Evolutionary conservation across 192 early-diverging fungal genomes (phyloP), one percentile per base, ranked within the genome.

Genomic region (Pilaira anomala): DNA sequence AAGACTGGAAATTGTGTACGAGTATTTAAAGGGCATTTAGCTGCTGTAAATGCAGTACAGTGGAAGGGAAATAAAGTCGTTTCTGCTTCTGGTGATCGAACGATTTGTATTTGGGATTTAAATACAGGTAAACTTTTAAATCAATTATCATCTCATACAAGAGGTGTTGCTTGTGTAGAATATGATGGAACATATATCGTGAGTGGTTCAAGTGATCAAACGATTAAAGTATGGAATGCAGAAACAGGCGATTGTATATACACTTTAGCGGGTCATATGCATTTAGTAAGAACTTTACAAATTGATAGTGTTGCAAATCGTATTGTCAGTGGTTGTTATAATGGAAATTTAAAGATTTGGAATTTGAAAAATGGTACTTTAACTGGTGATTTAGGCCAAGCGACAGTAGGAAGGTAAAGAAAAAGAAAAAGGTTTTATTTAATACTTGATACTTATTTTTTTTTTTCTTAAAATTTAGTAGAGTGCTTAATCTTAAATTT

Each of bases 321-420:
- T 16, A 77, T 97, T 28, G 89, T 97, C 14, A 90, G 89, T 26
- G 94, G 91, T 6, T 86, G 87, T 21, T 97, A 97, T 66, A 93
- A 97, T 72, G 84, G 91, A 67, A 85, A 87, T 1, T 69, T 97
- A 60, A 93, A 90, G 71, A 80, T 97, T 21, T 97, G 95, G 95
- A 80, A 89, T 57, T 67, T 88, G 36, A 77, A 84, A 41, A 85
- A 83, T 0, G 93, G 92, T 2, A 67, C 67, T 40, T 45, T 45
- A 3, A 25, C 21, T 16, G n/a, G 52, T 3, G 40, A 25, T 33
- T 16, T 66, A 19, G 25, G 29, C 13, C 41, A 58, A 22, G 28
- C 25, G 7, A 29, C 42, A 12, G 46, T 48, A 3, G 55, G 55
- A 48, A 30, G 65, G 65, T 66, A 66, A 55, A 29, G 12, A 36